Evolutionary conservation across 768 basidiomycete species (phyloP).

Genomic region (Tremella fuciformis): DNA sequence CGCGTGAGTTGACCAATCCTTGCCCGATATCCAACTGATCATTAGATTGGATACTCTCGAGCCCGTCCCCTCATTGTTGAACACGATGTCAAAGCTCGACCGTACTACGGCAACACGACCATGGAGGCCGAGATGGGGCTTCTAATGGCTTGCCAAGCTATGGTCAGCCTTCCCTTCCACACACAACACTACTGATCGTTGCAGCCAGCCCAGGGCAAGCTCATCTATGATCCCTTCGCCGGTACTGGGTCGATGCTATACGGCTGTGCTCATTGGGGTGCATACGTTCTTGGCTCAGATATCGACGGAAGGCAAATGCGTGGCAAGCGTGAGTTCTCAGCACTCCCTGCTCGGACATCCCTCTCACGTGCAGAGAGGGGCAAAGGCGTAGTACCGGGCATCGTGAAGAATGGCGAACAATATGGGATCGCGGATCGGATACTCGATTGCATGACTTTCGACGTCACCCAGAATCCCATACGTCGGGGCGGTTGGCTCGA

Average conservation of each 20-base stretch:
- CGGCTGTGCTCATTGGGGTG: conserved; percentile 82
- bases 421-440: conserved; percentile 74
- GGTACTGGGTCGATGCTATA: conserved; percentile 68
- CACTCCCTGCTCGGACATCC: not conserved
- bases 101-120: conserved; percentile 90
- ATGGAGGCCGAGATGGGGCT: conserved; percentile 97
- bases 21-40: not conserved
- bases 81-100: conserved; percentile 77
- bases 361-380: conserved; percentile 23
- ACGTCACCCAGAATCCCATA: conserved; percentile 87
- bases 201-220: conserved; percentile 79
- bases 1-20: conserved; percentile 31
- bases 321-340: conserved; percentile 66
- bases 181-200: not conserved
- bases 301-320: conserved; percentile 97
- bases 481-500: conserved; percentile 86
- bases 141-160: conserved; percentile 92
- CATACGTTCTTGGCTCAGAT: conserved; percentile 82
- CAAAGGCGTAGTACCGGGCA: conserved; percentile 58
- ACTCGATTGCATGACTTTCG: conserved; percentile 83
- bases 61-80: conserved; percentile 55
- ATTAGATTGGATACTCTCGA: conserved; percentile 40
- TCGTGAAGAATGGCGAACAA: conserved; percentile 74
- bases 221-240: conserved; percentile 93
- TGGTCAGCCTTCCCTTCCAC: conserved; percentile 57